Conservation (phyloP, 2,329 filamentous ascomycete species). For the Emergomyces orientalis region DNA sequence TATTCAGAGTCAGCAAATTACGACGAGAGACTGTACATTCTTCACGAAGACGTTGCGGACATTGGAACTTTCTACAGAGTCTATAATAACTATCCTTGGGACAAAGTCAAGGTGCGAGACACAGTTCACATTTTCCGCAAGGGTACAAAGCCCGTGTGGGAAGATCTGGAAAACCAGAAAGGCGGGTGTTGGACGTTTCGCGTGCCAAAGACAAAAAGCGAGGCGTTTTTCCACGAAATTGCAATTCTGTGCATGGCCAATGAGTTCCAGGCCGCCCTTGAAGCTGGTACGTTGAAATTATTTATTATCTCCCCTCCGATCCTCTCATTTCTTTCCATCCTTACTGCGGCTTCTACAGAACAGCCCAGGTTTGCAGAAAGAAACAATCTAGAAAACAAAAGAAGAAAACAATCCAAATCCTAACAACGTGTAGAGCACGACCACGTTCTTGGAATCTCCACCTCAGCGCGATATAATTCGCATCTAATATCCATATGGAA, state of each 20-base stretch:
- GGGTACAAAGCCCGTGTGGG: constrained; percentile 68
- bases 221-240: constrained; percentile 39
- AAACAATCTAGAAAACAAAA: not conserved
- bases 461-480: constrained; percentile 80
- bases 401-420: not conserved
- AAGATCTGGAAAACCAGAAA: constrained; percentile 74
- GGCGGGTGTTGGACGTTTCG: constrained; percentile 92
- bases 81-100: constrained; percentile 70
- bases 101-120: constrained; percentile 66
- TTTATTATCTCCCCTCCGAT: no score
- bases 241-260: constrained; percentile 29
- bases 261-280: constrained; percentile 55
- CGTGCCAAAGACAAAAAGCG: constrained; percentile 62
- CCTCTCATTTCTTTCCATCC: not conserved
- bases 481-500: constrained; percentile 91
- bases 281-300: constrained; percentile 60
- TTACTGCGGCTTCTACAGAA: not conserved
- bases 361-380: no score
- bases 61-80: constrained; percentile 61
- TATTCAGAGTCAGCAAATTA: constrained; percentile 25
- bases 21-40: constrained; percentile 28
- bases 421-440: constrained; percentile 54
- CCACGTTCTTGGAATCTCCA: constrained; percentile 75
- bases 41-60: constrained; percentile 35
- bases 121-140: constrained; percentile 71